Base-by-base conservation (phyloP, 768 basidiomycete genomes). In the Tremella mesenterica region DNA sequence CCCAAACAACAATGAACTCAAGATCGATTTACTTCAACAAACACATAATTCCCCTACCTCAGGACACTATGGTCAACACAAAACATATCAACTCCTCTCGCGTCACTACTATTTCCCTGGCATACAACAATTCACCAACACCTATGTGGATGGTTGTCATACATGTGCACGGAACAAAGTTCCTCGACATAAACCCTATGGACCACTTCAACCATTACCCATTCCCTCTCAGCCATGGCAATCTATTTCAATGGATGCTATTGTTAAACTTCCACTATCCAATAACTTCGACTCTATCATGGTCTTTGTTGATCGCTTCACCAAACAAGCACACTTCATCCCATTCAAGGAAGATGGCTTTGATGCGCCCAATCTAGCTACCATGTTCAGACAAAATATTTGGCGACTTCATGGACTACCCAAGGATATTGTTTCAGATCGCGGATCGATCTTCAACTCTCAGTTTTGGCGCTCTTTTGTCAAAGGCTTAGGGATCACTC, bases 261-360 rank as follows among this genome's bases (percentile, higher is more conserved):
- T 78, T 21, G 74, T 36, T 21, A 41, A 63, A 20, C 62, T 74
- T 3, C 72, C 65, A 8, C 12, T 4, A 4, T 64, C 64, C 8
- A 64, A 75, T 44, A 71, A 71, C 7, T 77, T 64, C 52, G 59
- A 76, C 55, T 50, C 68, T 0, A 75, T 78, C 51, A 57, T 77
- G 43, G 72, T 75, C 18, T 53, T 79, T 27, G 70, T 73, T 21
- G 70, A 76, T 56, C 60, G 73, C 4, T 54, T 79, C 39, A 75
- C 76, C 20, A 74, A 75, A 41, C 67, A 67, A 46, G 74, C 71
- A 1, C 73, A 76, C 54, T 79, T 80, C 57, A 73, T 79, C 34
- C 76, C 77, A 63, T 59, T 39, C 50, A 55, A 33, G 4, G 20
- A 34, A 38, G 30, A 29, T 23, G 36, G 21, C 31, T 28, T 30